phyloP scores from a whole-genome alignment of 139 green algal genomes.

The Coccomyxa sp. region DNA sequence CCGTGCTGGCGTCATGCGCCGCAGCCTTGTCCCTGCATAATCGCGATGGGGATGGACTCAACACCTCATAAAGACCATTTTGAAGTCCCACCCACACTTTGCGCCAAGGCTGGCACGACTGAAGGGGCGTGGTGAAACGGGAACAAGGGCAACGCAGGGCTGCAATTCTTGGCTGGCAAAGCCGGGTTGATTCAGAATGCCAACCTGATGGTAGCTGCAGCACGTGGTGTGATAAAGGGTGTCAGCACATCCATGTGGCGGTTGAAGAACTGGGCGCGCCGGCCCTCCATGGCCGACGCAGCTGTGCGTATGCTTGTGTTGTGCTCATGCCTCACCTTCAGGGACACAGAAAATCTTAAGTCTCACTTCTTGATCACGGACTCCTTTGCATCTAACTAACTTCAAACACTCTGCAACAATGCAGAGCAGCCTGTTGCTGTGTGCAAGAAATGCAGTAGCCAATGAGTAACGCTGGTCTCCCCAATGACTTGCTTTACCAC shows the following conservation, averaged over 20 bases:
- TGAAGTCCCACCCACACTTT: background rate
- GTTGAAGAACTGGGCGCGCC: conserved; percentile 34
- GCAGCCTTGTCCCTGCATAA: conserved; percentile 2
- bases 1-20: background rate
- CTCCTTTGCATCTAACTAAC: background rate
- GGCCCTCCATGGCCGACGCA: conserved; percentile 3
- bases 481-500: background rate
- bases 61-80: background rate
- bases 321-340: conserved; percentile 10
- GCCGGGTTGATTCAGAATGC: background rate
- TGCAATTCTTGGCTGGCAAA: background rate
- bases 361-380: background rate
- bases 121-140: too few species aligned
- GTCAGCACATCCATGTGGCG: conserved; percentile 40
- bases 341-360: background rate
- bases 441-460: background rate
- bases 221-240: conserved; percentile 46
- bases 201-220: conserved; percentile 12
- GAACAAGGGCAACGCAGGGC: background rate
- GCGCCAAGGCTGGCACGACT: background rate
- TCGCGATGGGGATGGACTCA: background rate
- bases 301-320: conserved; percentile 12
- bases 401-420: too few species aligned
- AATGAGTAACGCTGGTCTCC: background rate
- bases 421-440: background rate